Percentiles rank a stretch among this genome's conserved stretches.
These are phyloP conservation scores for Trypanosoma boissoni DNA, from an alignment of 208 protist species.

Conservation along the genomic window DNA sequence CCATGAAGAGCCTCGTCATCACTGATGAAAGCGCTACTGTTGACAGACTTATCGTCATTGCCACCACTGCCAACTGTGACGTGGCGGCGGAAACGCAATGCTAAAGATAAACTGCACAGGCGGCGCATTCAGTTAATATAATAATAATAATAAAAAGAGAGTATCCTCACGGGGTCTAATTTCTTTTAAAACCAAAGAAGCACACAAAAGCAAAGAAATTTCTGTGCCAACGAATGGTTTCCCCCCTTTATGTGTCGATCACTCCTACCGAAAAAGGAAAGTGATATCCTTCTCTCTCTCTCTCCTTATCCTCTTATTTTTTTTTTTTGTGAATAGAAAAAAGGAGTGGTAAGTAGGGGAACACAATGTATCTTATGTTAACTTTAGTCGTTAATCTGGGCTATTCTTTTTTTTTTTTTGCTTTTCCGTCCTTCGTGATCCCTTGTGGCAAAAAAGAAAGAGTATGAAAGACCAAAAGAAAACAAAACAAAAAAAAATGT, in stretches of 20 bases:
- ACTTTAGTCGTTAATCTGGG: too few species aligned
- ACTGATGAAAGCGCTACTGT: constrained; percentile 37
- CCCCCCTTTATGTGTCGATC: too few species aligned
- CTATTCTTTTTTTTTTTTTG: too few species aligned
- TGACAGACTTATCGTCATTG: constrained; percentile 6
- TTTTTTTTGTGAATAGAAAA: not conserved
- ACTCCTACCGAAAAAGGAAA: too few species aligned
- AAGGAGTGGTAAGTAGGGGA: too few species aligned
- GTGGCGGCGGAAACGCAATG: not conserved
- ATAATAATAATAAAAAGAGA: not conserved
- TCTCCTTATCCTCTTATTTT: not conserved
- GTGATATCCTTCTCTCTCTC: not conserved
- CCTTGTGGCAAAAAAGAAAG: not conserved
- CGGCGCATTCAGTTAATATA: constrained; percentile 14
- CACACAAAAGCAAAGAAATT: too few species aligned
- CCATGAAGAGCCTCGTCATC: constrained; percentile 45
- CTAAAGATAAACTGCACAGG: constrained; percentile 10
- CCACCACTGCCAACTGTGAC: not conserved
- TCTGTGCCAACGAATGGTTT: too few species aligned
- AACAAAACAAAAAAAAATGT: not conserved
- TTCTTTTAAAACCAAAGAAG: too few species aligned
- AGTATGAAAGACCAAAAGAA: not conserved
- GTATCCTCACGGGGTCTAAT: too few species aligned
- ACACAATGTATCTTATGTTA: too few species aligned
- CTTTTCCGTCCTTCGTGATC: constrained; percentile 1